Evolutionary conservation across 306 rosid species (phyloP).

Genomic region (Cyclanthera cordifolia): DNA sequence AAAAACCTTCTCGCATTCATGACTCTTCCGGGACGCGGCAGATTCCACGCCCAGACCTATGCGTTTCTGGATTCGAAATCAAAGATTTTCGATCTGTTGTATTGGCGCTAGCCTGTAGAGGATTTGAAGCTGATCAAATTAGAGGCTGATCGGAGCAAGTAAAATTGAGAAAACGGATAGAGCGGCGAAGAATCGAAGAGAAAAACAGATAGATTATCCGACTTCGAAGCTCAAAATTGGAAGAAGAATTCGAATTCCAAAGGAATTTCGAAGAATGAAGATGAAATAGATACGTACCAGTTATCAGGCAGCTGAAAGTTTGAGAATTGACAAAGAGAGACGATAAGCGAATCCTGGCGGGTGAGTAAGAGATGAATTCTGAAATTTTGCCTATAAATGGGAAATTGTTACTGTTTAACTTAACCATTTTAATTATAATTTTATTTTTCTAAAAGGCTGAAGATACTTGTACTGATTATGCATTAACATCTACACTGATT

Average conservation of each 20-base stretch:
- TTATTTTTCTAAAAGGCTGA: no score
- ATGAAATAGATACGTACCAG: background rate
- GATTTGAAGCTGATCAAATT: background rate
- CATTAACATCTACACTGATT: no score
- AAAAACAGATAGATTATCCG: background rate
- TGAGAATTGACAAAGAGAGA: no score
- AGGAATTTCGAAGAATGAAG: background rate
- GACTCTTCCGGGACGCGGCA: slow-evolving; percentile 7
- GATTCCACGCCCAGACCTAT: background rate
- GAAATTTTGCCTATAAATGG: no score
- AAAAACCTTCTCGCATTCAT: slow-evolving; percentile 46
- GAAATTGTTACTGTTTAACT: no score
- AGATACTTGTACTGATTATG: no score
- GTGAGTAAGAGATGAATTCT: no score
- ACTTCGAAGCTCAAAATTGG: background rate
- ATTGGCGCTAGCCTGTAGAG: background rate
- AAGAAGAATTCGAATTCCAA: background rate
- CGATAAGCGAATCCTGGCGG: no score
- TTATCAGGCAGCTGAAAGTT: no score
- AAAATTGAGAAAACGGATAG: background rate
- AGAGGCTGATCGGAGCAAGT: background rate
- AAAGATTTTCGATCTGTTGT: background rate
- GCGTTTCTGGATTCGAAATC: background rate
- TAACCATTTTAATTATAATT: no score
- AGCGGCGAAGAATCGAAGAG: background rate